Evolutionary conservation across 2,329 filamentous ascomycete species (phyloP), one percentile per base, ranked within the genome.

Genomic region (Lachnellula hyalina): DNA sequence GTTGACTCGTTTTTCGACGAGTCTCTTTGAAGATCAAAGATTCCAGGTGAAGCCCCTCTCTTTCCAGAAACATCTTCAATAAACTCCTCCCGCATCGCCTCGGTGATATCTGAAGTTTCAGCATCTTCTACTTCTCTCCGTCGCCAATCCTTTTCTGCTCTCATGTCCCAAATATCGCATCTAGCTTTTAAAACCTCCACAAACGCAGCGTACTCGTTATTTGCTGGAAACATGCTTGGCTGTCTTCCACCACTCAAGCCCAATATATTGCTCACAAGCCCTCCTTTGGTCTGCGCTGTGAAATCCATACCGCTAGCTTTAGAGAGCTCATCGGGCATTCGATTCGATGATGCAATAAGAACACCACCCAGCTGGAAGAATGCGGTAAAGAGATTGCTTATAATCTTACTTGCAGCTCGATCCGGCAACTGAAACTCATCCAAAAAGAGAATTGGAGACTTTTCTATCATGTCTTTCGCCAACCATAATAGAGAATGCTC

Each of bases 361-460:
- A 94, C 89, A 7, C 89, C 89, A 0, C 89, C 89, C 3, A 93
- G 77, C 59, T 92, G 87, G 67, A 93, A 93, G 72, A 93, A 93
- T 1, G 81, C 79, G 6, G 88, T 89, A 68, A 94, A 85, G 2
- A 94, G 76, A 63, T 88, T 87, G 57, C 86, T 89, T 58, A 94
- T 73, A 47, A 93, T 89, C 70, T 92, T 93, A 63, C 84, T 87
- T 2, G 87, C 82, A 2, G 85, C 87, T 60, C 86, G 79, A 69
- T 93, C 89, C 0, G 89, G 89, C 38, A 94, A 78, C 67, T 94
- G 89, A 59, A 94, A 93, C 67, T 94, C 89, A 62, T 93, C 89
- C 2, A 93, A 72, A 63, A 94, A 94, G 14, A 93, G 70, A 35
- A 93, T 87, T 0, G 89, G 88, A 11, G 84, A 87, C 12, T 81